Conservation (phyloP, 495 filamentous ascomycete species). For the Venustampulla echinocandica region DNA sequence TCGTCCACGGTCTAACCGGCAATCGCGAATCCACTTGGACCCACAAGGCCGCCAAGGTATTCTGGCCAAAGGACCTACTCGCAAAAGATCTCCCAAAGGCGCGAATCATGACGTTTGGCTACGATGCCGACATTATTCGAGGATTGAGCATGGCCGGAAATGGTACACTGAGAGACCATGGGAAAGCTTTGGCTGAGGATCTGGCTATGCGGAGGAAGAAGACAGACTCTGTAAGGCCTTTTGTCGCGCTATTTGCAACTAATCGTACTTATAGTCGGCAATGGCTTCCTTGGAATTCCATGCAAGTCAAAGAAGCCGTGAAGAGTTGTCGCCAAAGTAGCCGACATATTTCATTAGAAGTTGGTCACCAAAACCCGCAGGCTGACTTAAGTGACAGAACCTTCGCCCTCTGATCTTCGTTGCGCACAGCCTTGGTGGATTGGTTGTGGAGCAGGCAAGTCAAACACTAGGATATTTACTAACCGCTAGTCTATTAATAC, state of each 20-base stretch:
- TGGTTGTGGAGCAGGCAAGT: constrained; percentile 42
- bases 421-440: constrained; percentile 44
- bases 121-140: constrained; percentile 24
- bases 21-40: constrained; percentile 26
- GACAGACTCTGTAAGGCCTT: too few relatives aligned
- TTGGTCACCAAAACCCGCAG: too few relatives aligned
- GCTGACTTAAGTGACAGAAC: too few relatives aligned
- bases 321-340: too few relatives aligned
- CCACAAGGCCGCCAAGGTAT: constrained; percentile 5
- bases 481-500: too few relatives aligned
- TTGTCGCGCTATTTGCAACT: too few relatives aligned
- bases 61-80: constrained; percentile 26
- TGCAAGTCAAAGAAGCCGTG: too few relatives aligned
- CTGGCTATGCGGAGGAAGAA: too few relatives aligned
- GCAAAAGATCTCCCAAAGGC: constrained; percentile 17
- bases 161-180: neutral
- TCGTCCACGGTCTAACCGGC: constrained; percentile 29
- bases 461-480: too few relatives aligned
- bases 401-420: constrained; percentile 36
- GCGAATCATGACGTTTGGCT: constrained; percentile 26
- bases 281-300: too few relatives aligned
- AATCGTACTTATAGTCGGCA: too few relatives aligned
- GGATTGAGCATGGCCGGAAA: neutral
- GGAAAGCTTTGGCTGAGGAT: neutral
- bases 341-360: too few relatives aligned